Evolutionary conservation across 163 green algal genomes (phyloP).

Genomic region (Coccomyxa subellipsoidea): DNA sequence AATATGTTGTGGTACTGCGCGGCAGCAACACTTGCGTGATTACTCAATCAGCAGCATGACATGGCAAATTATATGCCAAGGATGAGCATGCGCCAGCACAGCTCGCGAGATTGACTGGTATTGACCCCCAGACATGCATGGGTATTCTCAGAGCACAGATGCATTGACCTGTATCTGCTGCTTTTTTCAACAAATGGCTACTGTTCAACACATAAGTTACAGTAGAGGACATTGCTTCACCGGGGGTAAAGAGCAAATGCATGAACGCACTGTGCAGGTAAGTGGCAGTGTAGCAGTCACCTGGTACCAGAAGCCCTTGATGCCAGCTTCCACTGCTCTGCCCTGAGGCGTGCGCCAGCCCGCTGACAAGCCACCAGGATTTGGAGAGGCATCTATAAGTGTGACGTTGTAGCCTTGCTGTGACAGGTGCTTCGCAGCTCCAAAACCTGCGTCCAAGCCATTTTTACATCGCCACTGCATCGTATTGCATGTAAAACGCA

Average conservation of each 20-base stretch:
- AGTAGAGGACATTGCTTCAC: neutral
- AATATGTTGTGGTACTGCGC: slow-evolving; percentile 85
- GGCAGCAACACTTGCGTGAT: neutral
- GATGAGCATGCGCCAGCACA: too few species aligned
- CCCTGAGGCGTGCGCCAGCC: slow-evolving; percentile 74
- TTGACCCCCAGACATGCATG: too few species aligned
- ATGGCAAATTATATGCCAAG: too few species aligned
- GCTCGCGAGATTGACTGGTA: too few species aligned
- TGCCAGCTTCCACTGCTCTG: slow-evolving; percentile 74
- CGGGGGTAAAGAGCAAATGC: neutral
- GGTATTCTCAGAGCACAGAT: too few species aligned
- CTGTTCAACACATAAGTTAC: neutral
- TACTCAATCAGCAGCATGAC: neutral
- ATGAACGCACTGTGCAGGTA: neutral
- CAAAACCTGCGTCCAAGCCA: too few species aligned
- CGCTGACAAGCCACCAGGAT: slow-evolving; percentile 80
- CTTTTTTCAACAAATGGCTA: too few species aligned
- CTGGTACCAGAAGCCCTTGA: slow-evolving; percentile 82
- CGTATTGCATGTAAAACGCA: too few species aligned
- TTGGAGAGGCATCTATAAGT: slow-evolving; percentile 72
- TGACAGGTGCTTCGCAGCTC: slow-evolving; percentile 79
- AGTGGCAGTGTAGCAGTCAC: neutral
- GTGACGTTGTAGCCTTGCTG: slow-evolving; percentile 68
- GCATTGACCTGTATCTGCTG: too few species aligned
- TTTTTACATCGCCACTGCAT: too few species aligned